These are phyloP conservation scores for Senecio squalidus DNA, from an alignment of 140 eudicot genomes.

Conservation along the genomic window DNA sequence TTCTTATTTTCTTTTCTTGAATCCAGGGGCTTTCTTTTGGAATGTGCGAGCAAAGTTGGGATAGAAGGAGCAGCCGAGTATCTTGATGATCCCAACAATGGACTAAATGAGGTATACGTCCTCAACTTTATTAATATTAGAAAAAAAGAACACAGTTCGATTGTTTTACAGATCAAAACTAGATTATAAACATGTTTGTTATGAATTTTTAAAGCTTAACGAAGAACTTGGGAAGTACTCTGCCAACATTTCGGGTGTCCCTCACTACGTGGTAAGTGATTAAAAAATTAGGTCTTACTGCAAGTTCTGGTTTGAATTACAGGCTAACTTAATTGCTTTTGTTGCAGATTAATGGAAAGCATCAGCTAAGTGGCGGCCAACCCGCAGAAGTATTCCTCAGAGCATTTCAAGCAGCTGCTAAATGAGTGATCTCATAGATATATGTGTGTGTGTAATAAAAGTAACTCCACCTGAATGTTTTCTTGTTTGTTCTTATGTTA, in stretches of 20 bases:
- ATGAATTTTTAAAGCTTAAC: slow-evolving; percentile 41
- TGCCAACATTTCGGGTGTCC: slow-evolving; percentile 65
- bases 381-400: slow-evolving; percentile 71
- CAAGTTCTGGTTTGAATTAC: neutral
- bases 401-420: slow-evolving; percentile 63
- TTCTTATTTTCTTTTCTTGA: neutral
- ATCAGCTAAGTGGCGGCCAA: slow-evolving; percentile 80
- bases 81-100: slow-evolving; percentile 76
- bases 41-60: slow-evolving; percentile 75
- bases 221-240: slow-evolving; percentile 66
- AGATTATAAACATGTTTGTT: slow-evolving; percentile 1
- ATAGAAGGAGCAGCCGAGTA: slow-evolving; percentile 78
- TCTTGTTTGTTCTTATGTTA: slow-evolving; percentile 5
- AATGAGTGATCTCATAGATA: slow-evolving; percentile 10
- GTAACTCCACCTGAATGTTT: slow-evolving; percentile 11
- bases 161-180: neutral
- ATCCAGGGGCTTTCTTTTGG: slow-evolving; percentile 74
- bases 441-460: slow-evolving; percentile 1
- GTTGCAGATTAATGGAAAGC: slow-evolving; percentile 71
- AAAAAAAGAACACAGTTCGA: neutral
- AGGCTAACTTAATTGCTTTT: slow-evolving; percentile 3
- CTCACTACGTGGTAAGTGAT: slow-evolving; percentile 63
- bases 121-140: slow-evolving; percentile 1
- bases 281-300: neutral
- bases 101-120: slow-evolving; percentile 59